phyloP scores from a whole-genome alignment of 768 basidiomycete genomes.

The Termitomyces heimii region DNA sequence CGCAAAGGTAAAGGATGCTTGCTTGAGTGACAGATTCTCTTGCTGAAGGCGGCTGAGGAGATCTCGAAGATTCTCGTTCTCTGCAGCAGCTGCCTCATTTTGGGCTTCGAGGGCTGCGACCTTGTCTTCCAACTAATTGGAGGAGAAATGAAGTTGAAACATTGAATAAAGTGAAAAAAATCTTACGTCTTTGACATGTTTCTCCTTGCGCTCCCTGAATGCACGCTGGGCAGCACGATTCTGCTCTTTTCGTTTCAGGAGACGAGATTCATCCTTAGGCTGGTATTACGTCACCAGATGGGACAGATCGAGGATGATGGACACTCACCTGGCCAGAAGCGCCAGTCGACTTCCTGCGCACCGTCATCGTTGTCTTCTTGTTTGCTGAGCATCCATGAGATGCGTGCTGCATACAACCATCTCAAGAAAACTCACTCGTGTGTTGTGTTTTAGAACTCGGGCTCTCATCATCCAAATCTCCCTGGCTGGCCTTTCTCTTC shows the following conservation, averaged over 20 bases:
- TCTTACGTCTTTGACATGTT: slow-evolving; percentile 93
- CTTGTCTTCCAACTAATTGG: slow-evolving; percentile 83
- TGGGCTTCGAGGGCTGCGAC: slow-evolving; percentile 82
- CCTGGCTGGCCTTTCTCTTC: slow-evolving; percentile 76
- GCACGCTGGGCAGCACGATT: slow-evolving; percentile 96
- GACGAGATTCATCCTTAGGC: slow-evolving; percentile 64
- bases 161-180: neutral
- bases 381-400: slow-evolving; percentile 4
- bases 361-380: slow-evolving; percentile 17
- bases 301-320: neutral
- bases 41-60: slow-evolving; percentile 78
- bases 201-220: slow-evolving; percentile 95
- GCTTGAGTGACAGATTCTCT: slow-evolving; percentile 81
- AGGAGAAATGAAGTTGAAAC: neutral
- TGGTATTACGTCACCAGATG: slow-evolving; percentile 14
- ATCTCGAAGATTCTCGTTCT: slow-evolving; percentile 89
- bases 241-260: slow-evolving; percentile 92
- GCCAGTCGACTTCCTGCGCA: slow-evolving; percentile 31
- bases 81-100: slow-evolving; percentile 62
- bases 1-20: slow-evolving; percentile 78
- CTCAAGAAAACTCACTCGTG: slow-evolving; percentile 37
- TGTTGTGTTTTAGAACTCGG: slow-evolving; percentile 65
- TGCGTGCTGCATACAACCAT: neutral
- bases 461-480: slow-evolving; percentile 55
- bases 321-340: slow-evolving; percentile 21